Evolutionary conservation across 108 stramenopile species (phyloP).

Genomic region (Skeletonema costatum): DNA sequence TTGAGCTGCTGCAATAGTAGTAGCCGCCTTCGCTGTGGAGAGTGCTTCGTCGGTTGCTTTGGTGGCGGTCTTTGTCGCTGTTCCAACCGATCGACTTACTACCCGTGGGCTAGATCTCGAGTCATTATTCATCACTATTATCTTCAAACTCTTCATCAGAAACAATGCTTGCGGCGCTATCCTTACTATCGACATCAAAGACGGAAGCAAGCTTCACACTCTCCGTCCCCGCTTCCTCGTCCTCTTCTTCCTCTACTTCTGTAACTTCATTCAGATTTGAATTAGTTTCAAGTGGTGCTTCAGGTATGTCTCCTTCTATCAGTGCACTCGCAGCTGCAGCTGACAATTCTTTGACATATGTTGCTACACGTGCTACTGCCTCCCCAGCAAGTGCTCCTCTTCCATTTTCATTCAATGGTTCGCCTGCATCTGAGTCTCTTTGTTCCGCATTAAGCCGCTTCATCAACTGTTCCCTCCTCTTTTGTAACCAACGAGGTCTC

Average conservation of each 20-base stretch:
- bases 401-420: background rate
- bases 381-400: background rate
- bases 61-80: too few relatives aligned
- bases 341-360: background rate
- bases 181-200: background rate
- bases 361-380: background rate
- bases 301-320: background rate
- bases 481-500: constrained; percentile 11
- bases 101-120: too few relatives aligned
- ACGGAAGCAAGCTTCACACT: background rate
- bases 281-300: background rate
- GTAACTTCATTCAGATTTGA: background rate
- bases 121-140: too few relatives aligned
- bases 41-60: too few relatives aligned
- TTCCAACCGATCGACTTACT: too few relatives aligned
- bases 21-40: too few relatives aligned
- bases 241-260: background rate
- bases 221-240: background rate
- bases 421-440: background rate
- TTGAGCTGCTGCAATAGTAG: too few relatives aligned
- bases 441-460: background rate
- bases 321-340: background rate
- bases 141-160: too few relatives aligned
- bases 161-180: background rate
- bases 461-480: background rate